Evolutionary conservation across 2,329 filamentous ascomycete species (phyloP).

Genomic region (Botrytis paeoniae): DNA sequence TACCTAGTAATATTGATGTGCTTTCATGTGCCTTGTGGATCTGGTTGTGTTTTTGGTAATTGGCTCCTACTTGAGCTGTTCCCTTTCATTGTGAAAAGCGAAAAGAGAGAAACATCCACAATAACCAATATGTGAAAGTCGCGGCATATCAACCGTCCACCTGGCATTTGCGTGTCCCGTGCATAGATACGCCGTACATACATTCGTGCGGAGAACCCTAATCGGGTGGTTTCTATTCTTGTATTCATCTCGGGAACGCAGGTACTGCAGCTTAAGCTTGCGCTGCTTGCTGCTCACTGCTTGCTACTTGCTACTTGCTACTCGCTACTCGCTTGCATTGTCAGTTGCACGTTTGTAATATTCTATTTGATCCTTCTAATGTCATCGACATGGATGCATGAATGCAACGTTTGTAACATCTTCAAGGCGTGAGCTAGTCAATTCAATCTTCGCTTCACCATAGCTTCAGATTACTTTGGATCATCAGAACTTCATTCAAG

Average conservation of each 20-base stretch:
- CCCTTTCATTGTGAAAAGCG: not conserved
- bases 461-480: not conserved
- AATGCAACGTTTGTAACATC: not conserved
- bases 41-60: not conserved
- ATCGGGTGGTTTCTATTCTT: conserved; percentile 10
- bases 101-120: not conserved
- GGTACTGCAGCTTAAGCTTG: conserved; percentile 14
- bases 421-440: not conserved
- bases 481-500: not conserved
- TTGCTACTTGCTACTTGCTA: not conserved
- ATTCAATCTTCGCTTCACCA: not conserved
- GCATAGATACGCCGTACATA: conserved; percentile 4
- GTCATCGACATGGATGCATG: not conserved
- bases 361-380: conserved; percentile 13
- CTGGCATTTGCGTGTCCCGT: not conserved
- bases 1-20: not conserved
- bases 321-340: conserved; percentile 9
- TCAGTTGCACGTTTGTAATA: conserved; percentile 6
- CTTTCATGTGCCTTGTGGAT: not conserved
- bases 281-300: conserved; percentile 5
- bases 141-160: not conserved
- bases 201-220: conserved; percentile 15
- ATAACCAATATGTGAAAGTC: not conserved
- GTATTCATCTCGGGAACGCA: conserved; percentile 6
- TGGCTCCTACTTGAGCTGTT: not conserved